Evolutionary conservation across 2,329 filamentous ascomycete species (phyloP), one percentile per base, ranked within the genome.

Genomic region (Penicillium decumbens): DNA sequence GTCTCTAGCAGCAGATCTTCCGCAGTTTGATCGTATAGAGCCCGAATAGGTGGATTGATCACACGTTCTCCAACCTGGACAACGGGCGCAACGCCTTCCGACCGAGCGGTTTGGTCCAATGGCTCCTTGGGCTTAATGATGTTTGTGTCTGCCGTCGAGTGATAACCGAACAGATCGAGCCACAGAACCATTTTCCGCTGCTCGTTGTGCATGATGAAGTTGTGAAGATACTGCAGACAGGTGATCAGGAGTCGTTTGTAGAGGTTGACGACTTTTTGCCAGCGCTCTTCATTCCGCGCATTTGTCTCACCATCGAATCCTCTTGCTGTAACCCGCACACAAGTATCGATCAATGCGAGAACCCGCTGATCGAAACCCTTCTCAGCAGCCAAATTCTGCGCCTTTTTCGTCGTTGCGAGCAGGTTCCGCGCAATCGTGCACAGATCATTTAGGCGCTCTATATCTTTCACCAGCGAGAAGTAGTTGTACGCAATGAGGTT

Each of bases 161-260:
- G 75, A 53, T 79, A 80, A 44, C 83, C 82, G 57, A 85, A 85
- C 1, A 85, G 71, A 63, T 82, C 79, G 32, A 84, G 68, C 82
- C 82, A 85, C 2, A 85, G 73, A 58, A 83, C 80, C 57, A 84
- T 73, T 60, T 85, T 85, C 33, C 81, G 73, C 51, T 81, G 76
- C 66, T 85, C 82, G 57, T 85, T 85, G 53, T 82, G 78, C 61
- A 82, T 81, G 41, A 83, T 80, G 42, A 84, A 77, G 55, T 85
- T 85, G 67, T 85, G 83, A 47, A 85, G 67, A 56, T 83, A 84
- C 61, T 85, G 82, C n/a, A 85, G 72, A 53, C 80, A 81, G 2
- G 81, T 83, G 47, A 84, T 84, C 59, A 85, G 72, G 15, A 85
- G 71, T 58, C 82, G 81, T 68, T 85, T 84, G 68, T 83, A 84